Percentiles rank a stretch among this genome's conserved stretches.
phyloP scores from a whole-genome alignment of 257 asterid species.

The Ligustrum vulgare region DNA sequence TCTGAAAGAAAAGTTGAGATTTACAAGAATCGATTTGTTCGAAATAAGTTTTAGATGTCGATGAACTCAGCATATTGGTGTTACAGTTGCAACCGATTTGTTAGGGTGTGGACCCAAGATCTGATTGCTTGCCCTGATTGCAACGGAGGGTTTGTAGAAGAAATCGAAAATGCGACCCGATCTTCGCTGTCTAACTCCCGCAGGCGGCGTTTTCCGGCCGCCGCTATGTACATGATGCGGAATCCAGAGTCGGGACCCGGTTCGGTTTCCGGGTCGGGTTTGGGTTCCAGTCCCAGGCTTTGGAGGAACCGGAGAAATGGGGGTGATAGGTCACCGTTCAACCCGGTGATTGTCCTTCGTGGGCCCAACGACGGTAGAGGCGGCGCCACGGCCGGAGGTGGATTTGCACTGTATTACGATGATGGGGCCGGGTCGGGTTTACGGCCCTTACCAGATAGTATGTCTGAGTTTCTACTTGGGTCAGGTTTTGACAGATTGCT shows the following conservation, averaged over 20 bases:
- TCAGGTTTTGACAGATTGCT: constrained; percentile 82
- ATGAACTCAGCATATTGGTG: constrained; percentile 71
- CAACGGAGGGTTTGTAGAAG: constrained; percentile 67
- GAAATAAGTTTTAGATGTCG: constrained; percentile 25
- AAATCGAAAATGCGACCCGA: constrained; percentile 48
- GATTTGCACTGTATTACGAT: constrained; percentile 74
- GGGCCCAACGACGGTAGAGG: constrained; percentile 48
- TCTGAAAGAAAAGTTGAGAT: not conserved
- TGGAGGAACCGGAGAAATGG: constrained; percentile 65
- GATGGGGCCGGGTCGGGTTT: constrained; percentile 86
- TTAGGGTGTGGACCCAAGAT: constrained; percentile 52
- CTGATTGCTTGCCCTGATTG: constrained; percentile 72
- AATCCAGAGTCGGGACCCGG: constrained; percentile 43
- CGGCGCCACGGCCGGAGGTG: constrained; percentile 39
- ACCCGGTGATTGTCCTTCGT: constrained; percentile 86
- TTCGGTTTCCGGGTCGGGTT: constrained; percentile 33
- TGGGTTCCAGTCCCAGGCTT: constrained; percentile 51
- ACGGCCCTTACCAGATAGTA: constrained; percentile 65
- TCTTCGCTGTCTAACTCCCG: constrained; percentile 58
- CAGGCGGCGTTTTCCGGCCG: constrained; percentile 65
- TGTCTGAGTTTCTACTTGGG: constrained; percentile 82
- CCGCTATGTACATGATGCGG: constrained; percentile 53
- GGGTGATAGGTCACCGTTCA: constrained; percentile 81
- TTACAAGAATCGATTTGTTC: constrained; percentile 2
- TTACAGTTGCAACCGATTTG: constrained; percentile 66